phyloP scores from a whole-genome alignment of 495 filamentous ascomycete species.

The Clavariopsis aquatica region DNA sequence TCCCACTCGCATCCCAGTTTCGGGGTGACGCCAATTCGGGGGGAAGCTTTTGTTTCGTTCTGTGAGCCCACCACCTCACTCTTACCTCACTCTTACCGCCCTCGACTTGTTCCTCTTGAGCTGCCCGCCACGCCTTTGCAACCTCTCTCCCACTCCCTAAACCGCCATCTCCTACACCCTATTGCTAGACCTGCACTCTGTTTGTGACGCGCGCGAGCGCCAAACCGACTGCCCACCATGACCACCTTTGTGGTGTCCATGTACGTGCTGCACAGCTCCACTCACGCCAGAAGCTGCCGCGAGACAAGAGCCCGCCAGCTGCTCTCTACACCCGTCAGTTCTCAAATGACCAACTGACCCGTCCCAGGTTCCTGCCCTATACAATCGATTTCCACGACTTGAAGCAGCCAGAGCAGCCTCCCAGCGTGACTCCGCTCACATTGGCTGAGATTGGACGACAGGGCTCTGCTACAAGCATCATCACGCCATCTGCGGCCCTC shows the following conservation, averaged over 20 bases:
- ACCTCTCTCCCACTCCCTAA: not conserved
- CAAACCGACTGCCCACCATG: slow-evolving; percentile 18
- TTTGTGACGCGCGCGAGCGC: not conserved
- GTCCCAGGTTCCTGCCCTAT: slow-evolving; percentile 78
- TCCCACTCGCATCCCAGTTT: not conserved
- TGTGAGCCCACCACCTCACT: not conserved
- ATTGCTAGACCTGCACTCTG: not conserved
- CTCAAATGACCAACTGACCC: slow-evolving; percentile 5
- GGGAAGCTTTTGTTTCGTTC: not conserved
- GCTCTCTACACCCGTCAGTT: not conserved
- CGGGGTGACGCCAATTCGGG: not conserved
- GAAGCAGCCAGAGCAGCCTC: not conserved
- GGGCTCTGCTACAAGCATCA: slow-evolving; percentile 47
- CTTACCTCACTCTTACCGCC: not conserved
- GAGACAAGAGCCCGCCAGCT: not conserved
- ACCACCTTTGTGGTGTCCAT: slow-evolving; percentile 42
- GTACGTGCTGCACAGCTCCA: slow-evolving; percentile 32
- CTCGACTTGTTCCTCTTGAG: not conserved
- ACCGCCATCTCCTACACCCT: not conserved
- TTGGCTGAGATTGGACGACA: slow-evolving; percentile 15
- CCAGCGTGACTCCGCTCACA: not conserved
- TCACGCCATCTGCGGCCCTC: slow-evolving; percentile 29
- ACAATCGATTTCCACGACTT: slow-evolving; percentile 72
- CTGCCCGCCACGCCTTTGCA: not conserved
- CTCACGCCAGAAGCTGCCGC: not conserved